A percentile compares a stretch with the other conserved stretches of the same genome.
phyloP scores from a whole-genome alignment of 768 basidiomycete genomes.

The Lentinula sp. region DNA sequence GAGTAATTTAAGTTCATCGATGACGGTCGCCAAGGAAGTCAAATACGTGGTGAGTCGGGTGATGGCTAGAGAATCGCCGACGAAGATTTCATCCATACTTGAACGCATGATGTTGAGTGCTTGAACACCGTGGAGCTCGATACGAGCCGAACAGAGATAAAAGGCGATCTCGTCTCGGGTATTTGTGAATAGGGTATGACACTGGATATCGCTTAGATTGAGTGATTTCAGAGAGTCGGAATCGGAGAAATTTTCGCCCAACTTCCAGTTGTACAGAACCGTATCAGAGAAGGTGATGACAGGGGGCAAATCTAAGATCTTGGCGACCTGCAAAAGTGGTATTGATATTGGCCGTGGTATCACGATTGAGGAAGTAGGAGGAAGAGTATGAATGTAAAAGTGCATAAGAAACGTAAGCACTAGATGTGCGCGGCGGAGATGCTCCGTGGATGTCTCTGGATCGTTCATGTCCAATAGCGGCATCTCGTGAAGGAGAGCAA shows the following conservation, averaged over 20 bases:
- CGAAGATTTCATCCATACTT: conserved; percentile 85
- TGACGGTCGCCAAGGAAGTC: conserved; percentile 50
- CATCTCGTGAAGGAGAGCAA: conserved; percentile 25
- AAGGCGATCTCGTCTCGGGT: conserved; percentile 82
- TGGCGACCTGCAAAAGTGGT: conserved; percentile 71
- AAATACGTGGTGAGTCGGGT: conserved; percentile 65
- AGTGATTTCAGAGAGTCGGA: conserved; percentile 33
- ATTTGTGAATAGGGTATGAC: conserved; percentile 68
- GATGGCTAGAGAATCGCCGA: conserved; percentile 60
- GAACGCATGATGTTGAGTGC: conserved; percentile 82
- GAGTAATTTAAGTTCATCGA: conserved; percentile 55
- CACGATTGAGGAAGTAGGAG: conserved; percentile 38
- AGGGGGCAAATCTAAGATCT: conserved; percentile 74
- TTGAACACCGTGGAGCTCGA: conserved; percentile 81
- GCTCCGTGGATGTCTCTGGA: conserved; percentile 42
- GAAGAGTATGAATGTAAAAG: conserved; percentile 69
- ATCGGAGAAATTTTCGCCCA: conserved; percentile 23
- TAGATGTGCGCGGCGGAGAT: conserved; percentile 66
- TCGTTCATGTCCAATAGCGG: conserved; percentile 46
- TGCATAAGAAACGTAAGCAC: conserved; percentile 72
- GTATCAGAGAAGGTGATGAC: conserved; percentile 63
- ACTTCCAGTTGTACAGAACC: conserved; percentile 82
- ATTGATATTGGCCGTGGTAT: conserved; percentile 70
- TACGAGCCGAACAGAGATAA: conserved; percentile 78
- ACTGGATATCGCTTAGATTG: conserved; percentile 43